phyloP scores from a whole-genome alignment of 495 filamentous ascomycete genomes.

The Penicillium paradoxum region DNA sequence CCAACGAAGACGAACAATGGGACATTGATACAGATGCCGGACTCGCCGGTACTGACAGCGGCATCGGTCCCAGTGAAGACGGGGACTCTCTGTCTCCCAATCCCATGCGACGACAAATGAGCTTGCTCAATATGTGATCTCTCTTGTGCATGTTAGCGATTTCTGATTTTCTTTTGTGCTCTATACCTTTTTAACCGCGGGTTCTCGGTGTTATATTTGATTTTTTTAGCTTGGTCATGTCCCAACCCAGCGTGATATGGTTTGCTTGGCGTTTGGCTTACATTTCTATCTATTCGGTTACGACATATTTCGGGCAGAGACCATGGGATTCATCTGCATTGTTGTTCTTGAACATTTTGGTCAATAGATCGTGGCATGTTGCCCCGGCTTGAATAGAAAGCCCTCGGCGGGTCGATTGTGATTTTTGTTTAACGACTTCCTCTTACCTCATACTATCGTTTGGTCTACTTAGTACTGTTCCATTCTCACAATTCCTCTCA shows the following conservation, averaged over 20 bases:
- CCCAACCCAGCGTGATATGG: not conserved
- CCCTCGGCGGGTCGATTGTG: not conserved
- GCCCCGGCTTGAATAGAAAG: constrained; percentile 3
- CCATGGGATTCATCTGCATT: not conserved
- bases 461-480: too few species aligned
- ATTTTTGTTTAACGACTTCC: not conserved
- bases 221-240: not conserved
- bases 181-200: constrained; percentile 3
- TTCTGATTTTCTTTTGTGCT: constrained; percentile 1
- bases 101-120: constrained; percentile 65
- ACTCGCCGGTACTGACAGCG: constrained; percentile 48
- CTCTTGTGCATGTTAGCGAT: not conserved
- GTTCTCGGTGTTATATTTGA: not conserved
- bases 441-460: too few species aligned
- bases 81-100: constrained; percentile 58
- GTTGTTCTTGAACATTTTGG: not conserved
- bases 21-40: constrained; percentile 81
- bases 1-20: constrained; percentile 45
- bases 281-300: not conserved
- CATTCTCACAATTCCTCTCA: too few species aligned
- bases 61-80: constrained; percentile 52
- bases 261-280: constrained; percentile 2
- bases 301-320: not conserved
- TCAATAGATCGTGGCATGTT: constrained; percentile 6
- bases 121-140: constrained; percentile 47